A percentile compares a stretch with the other conserved stretches of the same genome.
Conservation (phyloP, 2,329 filamentous ascomycete species). For the Alternaria sp. region DNA sequence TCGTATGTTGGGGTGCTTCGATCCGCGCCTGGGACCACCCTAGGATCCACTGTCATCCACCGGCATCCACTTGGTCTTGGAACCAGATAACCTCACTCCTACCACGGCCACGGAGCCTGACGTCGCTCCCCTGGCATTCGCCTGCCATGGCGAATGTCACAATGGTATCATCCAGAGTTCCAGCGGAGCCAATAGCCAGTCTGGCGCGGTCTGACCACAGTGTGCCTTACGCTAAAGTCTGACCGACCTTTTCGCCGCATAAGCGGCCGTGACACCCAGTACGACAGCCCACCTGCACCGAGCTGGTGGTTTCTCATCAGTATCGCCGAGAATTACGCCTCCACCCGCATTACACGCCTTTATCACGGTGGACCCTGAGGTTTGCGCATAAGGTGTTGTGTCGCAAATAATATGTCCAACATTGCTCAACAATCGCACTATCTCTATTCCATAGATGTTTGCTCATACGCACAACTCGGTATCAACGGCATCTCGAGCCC, state of each 20-base stretch:
- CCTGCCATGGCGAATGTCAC: not conserved
- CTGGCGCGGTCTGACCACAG: not conserved
- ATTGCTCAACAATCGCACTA: not conserved
- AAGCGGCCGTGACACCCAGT: conserved; percentile 5
- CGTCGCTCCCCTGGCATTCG: not conserved
- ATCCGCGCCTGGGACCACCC: conserved; percentile 10
- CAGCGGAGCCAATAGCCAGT: not conserved
- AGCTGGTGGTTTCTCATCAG: not conserved
- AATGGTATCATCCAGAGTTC: not conserved
- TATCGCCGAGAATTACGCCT: conserved; percentile 3
- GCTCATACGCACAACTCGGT: not conserved
- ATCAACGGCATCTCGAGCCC: not conserved
- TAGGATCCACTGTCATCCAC: conserved; percentile 6
- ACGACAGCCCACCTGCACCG: conserved; percentile 6
- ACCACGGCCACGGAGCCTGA: not conserved
- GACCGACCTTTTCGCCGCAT: conserved; percentile 1
- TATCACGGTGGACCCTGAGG: not conserved
- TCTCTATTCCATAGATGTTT: not conserved
- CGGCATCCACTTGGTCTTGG: conserved; percentile 8
- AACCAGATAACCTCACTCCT: not conserved
- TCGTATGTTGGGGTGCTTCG: conserved; percentile 15
- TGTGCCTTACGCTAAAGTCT: conserved; percentile 8
- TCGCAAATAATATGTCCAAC: not conserved
- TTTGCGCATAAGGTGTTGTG: not conserved
- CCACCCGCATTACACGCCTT: not conserved